phyloP scores from a whole-genome alignment of 1,139 yeast genomes.

The Scheffersomyces insectosa region DNA sequence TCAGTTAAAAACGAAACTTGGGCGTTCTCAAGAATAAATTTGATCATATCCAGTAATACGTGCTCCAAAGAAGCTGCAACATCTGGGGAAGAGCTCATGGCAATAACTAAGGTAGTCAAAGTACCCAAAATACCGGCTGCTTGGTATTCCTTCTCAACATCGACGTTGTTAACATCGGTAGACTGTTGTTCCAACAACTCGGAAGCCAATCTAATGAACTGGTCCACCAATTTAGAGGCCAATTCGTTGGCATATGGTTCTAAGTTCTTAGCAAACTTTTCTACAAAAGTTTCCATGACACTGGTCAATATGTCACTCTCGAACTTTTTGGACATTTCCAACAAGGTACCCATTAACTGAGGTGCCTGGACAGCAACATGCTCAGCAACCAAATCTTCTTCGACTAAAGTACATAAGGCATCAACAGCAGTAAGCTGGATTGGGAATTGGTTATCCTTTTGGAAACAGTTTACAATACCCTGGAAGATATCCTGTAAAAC shows the following conservation, averaged over 20 bases:
- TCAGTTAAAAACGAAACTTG: slow-evolving; percentile 49
- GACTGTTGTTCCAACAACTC: slow-evolving; percentile 41
- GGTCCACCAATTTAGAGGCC: slow-evolving; percentile 47
- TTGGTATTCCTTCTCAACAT: slow-evolving; percentile 52
- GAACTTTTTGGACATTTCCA: slow-evolving; percentile 50
- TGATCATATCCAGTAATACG: slow-evolving; percentile 41
- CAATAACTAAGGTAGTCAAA: slow-evolving; percentile 51
- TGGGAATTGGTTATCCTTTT: slow-evolving; percentile 46
- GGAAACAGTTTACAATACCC: slow-evolving; percentile 46
- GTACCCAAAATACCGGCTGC: slow-evolving; percentile 53
- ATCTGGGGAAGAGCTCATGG: slow-evolving; percentile 51
- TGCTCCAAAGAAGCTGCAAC: slow-evolving; percentile 44
- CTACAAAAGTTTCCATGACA: slow-evolving; percentile 59
- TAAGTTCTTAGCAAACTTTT: slow-evolving; percentile 51
- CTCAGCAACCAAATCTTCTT: slow-evolving; percentile 48
- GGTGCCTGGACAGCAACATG: slow-evolving; percentile 52
- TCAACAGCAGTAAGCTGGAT: slow-evolving; percentile 55
- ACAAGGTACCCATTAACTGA: slow-evolving; percentile 51
- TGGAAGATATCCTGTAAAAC: slow-evolving; percentile 47
- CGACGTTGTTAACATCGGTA: slow-evolving; percentile 24
- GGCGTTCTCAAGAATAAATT: slow-evolving; percentile 50
- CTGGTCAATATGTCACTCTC: slow-evolving; percentile 56
- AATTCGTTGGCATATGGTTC: slow-evolving; percentile 59
- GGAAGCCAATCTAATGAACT: slow-evolving; percentile 45
- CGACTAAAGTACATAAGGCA: slow-evolving; percentile 51